Base-by-base conservation (phyloP, 108 stramenopile genomes). In the Seminavis robusta region DNA sequence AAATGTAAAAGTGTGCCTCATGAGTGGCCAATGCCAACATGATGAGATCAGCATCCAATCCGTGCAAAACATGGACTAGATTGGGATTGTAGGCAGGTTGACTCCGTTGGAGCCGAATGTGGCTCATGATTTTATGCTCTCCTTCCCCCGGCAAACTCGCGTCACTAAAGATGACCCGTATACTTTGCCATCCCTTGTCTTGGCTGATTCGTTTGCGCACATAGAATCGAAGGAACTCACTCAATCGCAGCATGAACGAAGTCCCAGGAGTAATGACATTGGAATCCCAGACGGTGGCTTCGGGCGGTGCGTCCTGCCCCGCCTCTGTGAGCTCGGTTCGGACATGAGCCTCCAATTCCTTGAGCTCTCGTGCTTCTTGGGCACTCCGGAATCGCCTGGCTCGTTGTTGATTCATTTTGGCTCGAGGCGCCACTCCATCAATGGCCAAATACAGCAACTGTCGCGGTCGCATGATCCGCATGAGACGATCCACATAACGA, bases 191-290 rank as follows among this genome's bases (percentile, higher is more conserved):
- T n/a, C 81, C 88, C 57, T 79, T 87, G 61, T 97, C 97, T 11
- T 70, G 81, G 29, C 85, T 72, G 25, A 99, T 82, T 43, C 95
- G 83, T 61, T 90, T 86, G 10, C 91, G 82, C 50, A 97, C 72
- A 58, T 92, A 95, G 56, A 90, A 96, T 13, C 95, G 68, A 25
- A 98, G 71, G 65, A 80, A 98, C 27, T 84, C 87, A 1, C 84
- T 65, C 48, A 97, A 47, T 63, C 80, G 69, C 30, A 86, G 58
- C 98, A 99, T 99, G 76, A 99, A 99, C 21, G 80, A 83, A 6
- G 98, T 99, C 27, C 98, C 98, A 0, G 98, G 98, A 3, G 98
- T 99, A 74, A 99, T 99, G 48, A 97, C 96, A 84, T 99, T 99
- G 51, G 92, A 94, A 79, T 95, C 94, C 88, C 94, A 97, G 15